Evolutionary conservation across 2,329 filamentous ascomycete genomes (phyloP).

Genomic region (Claviceps lovelessii): DNA sequence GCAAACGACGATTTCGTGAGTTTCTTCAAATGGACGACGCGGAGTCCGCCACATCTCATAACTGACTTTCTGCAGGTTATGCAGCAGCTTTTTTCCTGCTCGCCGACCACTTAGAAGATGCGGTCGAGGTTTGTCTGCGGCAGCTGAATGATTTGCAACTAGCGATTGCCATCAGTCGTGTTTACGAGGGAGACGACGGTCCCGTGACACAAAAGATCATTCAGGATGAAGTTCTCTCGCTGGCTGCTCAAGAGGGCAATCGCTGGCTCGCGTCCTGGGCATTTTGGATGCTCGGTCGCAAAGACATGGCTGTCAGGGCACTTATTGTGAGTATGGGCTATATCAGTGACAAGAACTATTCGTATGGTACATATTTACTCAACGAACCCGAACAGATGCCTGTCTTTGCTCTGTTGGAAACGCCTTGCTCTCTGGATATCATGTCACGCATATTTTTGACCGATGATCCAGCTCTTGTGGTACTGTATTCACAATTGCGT

Average conservation of each 20-base stretch:
- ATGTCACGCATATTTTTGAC: slow-evolving; percentile 69
- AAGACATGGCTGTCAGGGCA: slow-evolving; percentile 70
- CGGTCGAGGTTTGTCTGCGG: slow-evolving; percentile 71
- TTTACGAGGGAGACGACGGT: slow-evolving; percentile 76
- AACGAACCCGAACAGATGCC: slow-evolving; percentile 45
- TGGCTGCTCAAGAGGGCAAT: slow-evolving; percentile 70
- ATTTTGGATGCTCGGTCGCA: slow-evolving; percentile 76
- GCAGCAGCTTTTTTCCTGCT: slow-evolving; percentile 92
- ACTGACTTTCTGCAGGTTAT: slow-evolving; percentile 46
- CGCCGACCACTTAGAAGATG: slow-evolving; percentile 70
- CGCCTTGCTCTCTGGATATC: slow-evolving; percentile 52
- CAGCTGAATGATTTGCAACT: slow-evolving; percentile 82
- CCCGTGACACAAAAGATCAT: slow-evolving; percentile 60
- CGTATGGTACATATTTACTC: neutral
- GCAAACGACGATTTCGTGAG: slow-evolving; percentile 69
- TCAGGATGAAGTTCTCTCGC: slow-evolving; percentile 61
- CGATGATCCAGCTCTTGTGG: slow-evolving; percentile 78
- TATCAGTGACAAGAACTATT: neutral
- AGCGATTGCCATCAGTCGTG: slow-evolving; percentile 72
- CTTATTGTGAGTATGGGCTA: slow-evolving; percentile 50
- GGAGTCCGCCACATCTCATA: neutral
- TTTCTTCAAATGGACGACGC: neutral
- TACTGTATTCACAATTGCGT: slow-evolving; percentile 75
- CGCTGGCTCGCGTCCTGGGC: slow-evolving; percentile 93
- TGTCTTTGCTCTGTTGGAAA: slow-evolving; percentile 58